A percentile compares a stretch with the other conserved stretches of the same genome.
Evolutionary conservation across 768 basidiomycete genomes (phyloP).

Genomic region (Leccinum incarnatum): DNA sequence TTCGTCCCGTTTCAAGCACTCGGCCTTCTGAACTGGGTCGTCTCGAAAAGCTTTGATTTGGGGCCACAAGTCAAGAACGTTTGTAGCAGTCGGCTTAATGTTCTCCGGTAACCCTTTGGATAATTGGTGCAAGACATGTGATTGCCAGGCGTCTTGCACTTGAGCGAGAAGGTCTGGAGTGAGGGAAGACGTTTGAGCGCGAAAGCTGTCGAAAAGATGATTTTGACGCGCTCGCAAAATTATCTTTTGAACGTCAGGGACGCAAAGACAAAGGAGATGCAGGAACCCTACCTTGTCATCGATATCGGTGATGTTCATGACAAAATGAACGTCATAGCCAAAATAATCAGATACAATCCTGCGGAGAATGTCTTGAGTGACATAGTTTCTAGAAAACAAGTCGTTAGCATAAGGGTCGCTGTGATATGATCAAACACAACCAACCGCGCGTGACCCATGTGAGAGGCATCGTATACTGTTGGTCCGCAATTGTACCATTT

Average conservation of each 20-base stretch:
- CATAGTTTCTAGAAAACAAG: conserved; percentile 73
- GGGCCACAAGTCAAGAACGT: conserved; percentile 54
- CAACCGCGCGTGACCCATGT: conserved; percentile 98
- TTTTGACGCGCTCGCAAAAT: conserved; percentile 87
- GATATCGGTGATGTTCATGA: conserved; percentile 99
- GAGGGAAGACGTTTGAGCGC: conserved; percentile 50
- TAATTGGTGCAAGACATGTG: conserved; percentile 62
- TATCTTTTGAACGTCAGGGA: conserved; percentile 56
- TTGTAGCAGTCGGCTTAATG: conserved; percentile 46
- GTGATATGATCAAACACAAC: not conserved
- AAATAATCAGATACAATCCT: conserved; percentile 94
- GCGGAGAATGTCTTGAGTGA: conserved; percentile 28
- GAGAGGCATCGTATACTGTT: conserved; percentile 96
- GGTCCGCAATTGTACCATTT: conserved; percentile 99
- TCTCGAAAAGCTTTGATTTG: conserved; percentile 47
- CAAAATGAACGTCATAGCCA: conserved; percentile 96
- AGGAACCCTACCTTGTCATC: conserved; percentile 85
- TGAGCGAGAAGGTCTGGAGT: conserved; percentile 55
- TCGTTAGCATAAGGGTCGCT: conserved; percentile 1
- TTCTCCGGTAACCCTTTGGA: conserved; percentile 56
- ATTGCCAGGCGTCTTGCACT: conserved; percentile 61
- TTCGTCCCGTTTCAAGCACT: conserved; percentile 76
- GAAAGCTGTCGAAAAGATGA: conserved; percentile 64
- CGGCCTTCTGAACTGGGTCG: conserved; percentile 64
- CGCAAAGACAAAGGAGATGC: not conserved